Base-by-base conservation (phyloP, 2,329 filamentous ascomycete genomes). In the Paecilomyces formosus region DNA sequence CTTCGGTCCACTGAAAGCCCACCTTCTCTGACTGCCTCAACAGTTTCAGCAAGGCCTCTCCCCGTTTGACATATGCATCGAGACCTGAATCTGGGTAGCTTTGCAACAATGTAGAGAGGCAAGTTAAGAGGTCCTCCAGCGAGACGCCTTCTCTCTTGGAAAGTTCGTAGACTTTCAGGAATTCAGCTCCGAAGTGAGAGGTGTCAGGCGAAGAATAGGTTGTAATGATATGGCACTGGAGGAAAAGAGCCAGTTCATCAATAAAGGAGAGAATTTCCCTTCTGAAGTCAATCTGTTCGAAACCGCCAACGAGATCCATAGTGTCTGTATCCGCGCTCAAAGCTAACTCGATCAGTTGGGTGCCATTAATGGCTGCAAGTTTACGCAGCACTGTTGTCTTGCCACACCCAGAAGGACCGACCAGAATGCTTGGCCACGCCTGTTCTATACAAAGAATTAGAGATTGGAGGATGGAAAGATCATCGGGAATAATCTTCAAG, bases 271-370 rank as follows among this genome's bases (percentile, higher is more conserved):
- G 86, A 3, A 90, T 79, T 61, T 89, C 85, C 57, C 93, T 83
- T 55, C 88, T 81, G 22, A 90, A 86, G 70, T 99, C 94, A 18
- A 90, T 87, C 74, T 99, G 94, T 72, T 99, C 94, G 69, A 96
- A 99, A 0, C 94, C 94, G 68, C 94, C 94, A 58, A 99, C 90
- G 58, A 99, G 84, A 74, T 99, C 94, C 86, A 96, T 96, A 0
- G 93, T 92, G 72, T 99, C 94, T 52, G 96, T 89, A 66, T 99
- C 95, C 6, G 92, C 88, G 70, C 96, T 99, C 76, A 99, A 85
- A 0, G 92, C 87, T 66, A 97, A 90, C 15, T 91, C 88, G 31
- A 92, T 83, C 3, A 97, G 78, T 1, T 85, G 81, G 57, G 88
- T 88, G 24, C 94, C 94, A 50, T 85, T 85, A 24, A 88, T 76